Evolutionary conservation across 352 stramenopile species (phyloP).

Genomic region (Pythium brachiatum): DNA sequence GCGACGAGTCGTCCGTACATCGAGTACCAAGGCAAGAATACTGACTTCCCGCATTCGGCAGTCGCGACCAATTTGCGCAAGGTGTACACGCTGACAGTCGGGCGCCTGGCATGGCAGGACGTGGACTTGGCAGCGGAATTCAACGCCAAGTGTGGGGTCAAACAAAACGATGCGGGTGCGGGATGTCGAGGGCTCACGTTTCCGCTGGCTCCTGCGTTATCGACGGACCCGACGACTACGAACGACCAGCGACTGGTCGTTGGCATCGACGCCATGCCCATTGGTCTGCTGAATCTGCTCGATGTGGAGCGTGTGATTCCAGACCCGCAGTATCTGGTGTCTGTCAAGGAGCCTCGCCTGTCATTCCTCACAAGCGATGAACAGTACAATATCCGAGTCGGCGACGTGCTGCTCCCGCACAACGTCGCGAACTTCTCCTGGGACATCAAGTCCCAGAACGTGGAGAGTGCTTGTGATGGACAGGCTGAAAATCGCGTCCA

Average conservation of each 20-base stretch:
- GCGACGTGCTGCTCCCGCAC: constrained; percentile 13
- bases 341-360: not conserved
- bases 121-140: not conserved
- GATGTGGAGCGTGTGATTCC: too few relatives aligned
- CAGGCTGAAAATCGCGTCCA: constrained; percentile 14
- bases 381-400: not conserved
- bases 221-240: too few relatives aligned
- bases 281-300: too few relatives aligned
- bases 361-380: too few relatives aligned
- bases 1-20: not conserved
- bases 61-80: not conserved
- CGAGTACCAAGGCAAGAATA: not conserved
- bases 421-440: constrained; percentile 7
- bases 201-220: too few relatives aligned
- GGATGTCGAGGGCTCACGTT: too few relatives aligned
- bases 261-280: too few relatives aligned
- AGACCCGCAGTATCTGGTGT: too few relatives aligned
- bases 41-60: too few relatives aligned
- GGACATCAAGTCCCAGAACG: not conserved
- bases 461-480: not conserved
- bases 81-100: not conserved
- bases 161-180: too few relatives aligned
- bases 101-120: not conserved
- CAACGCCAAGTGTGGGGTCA: too few relatives aligned
- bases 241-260: too few relatives aligned